Base-by-base conservation (phyloP, 2,329 filamentous ascomycete species). In the Xylariaceae sp. region DNA sequence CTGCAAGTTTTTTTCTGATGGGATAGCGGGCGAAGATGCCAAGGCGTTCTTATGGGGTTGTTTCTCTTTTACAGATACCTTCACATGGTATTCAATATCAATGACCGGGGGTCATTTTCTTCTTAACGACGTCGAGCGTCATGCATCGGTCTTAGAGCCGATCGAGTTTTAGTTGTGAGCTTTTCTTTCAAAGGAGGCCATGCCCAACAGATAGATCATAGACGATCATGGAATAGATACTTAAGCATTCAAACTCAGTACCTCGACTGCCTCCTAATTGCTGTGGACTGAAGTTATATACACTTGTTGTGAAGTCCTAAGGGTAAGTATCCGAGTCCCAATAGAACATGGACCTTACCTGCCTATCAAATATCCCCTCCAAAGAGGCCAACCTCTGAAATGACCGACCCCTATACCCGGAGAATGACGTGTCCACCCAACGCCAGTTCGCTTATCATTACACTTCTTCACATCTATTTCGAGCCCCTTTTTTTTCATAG, bases 391-490 rank as follows among this genome's bases (percentile, higher is more conserved):
- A 8, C 1, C 11, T 41, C 8, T 6, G 41, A 44, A 44, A 55
- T 35, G 48, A 10, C 53, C 15, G 35, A 18, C 50, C 58, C 49
- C 53, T 9, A 30, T 50, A 55, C 52, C 52, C 2, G 45, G 17
- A 39, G 37, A 53, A 51, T 57, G 39, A 55, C 15, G 34, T 53
- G 18, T 17, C 58, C 34, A 17, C 23, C 51, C 39, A 63, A 63
- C 56, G 54, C 56, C 59, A 17, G 45, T 51, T 34, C 30, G 41
- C 56, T 57, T 57, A 58, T 55, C 55, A 56, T 17, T 59, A 60
- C 63, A 59, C 13, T 34, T 60, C 52, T 18, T 61, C 57, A 35
- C 30, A 52, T 56, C 10, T 45, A 47, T 44, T 45, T 17, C 49
- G 41, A n/a, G 41, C n/a, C 11, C 56, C 48, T 54, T 55, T 50